These are phyloP conservation scores for Heterococcus sp. DNA, from an alignment of 108 stramenopile species.

Conservation along the genomic window DNA sequence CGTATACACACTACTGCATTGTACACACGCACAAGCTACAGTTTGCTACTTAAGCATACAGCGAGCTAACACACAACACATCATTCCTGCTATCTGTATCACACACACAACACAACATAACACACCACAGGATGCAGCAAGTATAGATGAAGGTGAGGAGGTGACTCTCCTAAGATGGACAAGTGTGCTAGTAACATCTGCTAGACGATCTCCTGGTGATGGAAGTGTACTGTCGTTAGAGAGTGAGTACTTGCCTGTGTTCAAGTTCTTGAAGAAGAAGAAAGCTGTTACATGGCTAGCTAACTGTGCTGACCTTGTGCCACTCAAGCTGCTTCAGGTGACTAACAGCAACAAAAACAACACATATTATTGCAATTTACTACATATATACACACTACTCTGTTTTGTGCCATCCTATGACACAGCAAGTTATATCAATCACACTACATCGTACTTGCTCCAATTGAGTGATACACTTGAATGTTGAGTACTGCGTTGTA, in stretches of 20 bases:
- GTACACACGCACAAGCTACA: too few relatives aligned
- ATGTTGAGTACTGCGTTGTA: neutral
- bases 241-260: slow-evolving; percentile 9
- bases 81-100: too few relatives aligned
- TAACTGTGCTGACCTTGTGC: neutral
- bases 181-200: neutral
- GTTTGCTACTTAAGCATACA: too few relatives aligned
- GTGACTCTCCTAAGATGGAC: slow-evolving; percentile 9
- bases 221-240: neutral
- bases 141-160: neutral
- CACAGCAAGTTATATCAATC: too few relatives aligned
- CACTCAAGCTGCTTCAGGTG: neutral
- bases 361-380: too few relatives aligned
- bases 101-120: too few relatives aligned
- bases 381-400: too few relatives aligned
- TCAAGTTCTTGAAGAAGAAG: slow-evolving; percentile 18
- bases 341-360: too few relatives aligned
- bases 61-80: too few relatives aligned
- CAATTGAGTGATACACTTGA: too few relatives aligned
- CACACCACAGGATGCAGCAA: neutral
- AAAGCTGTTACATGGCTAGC: slow-evolving; percentile 6
- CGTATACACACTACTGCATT: neutral
- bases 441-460: too few relatives aligned
- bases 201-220: neutral
- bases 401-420: too few relatives aligned